Percentiles rank a stretch among this genome's conserved stretches.
Conservation (phyloP, 2,329 filamentous ascomycete species). For the Colletotrichum cereale region DNA sequence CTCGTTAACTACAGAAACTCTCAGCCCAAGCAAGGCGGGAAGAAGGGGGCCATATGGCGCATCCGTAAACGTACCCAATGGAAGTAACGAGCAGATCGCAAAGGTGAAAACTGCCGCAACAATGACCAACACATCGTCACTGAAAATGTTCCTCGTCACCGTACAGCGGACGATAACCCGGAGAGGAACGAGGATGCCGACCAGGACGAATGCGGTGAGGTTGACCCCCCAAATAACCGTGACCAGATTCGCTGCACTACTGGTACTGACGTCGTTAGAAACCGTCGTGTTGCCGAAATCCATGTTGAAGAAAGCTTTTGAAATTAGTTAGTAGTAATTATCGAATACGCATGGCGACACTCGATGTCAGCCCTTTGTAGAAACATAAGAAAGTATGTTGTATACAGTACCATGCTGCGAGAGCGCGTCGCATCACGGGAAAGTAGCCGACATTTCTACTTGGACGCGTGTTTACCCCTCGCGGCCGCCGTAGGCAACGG, state of each 20-base stretch:
- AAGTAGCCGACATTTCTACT: constrained; percentile 13
- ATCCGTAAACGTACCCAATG: constrained; percentile 14
- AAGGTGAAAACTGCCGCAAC: constrained; percentile 36
- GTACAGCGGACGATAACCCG: constrained; percentile 35
- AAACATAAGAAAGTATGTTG: neutral
- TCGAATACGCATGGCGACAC: constrained; percentile 17
- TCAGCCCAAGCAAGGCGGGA: too few species aligned
- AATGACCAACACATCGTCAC: constrained; percentile 36
- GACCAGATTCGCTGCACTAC: constrained; percentile 15
- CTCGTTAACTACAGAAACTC: neutral
- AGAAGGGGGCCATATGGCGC: too few species aligned
- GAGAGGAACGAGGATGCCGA: constrained; percentile 25
- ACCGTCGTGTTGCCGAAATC: neutral
- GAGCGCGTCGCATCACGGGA: constrained; percentile 7
- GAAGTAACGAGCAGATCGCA: constrained; percentile 29
- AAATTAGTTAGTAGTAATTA: neutral
- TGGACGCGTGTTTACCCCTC: neutral
- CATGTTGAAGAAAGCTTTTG: neutral
- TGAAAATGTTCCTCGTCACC: constrained; percentile 32
- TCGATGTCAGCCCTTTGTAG: constrained; percentile 7
- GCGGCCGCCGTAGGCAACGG: neutral
- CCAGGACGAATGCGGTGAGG: constrained; percentile 34
- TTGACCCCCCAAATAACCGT: constrained; percentile 33
- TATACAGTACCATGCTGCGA: neutral
- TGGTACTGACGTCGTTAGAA: neutral